Evolutionary conservation across 176 grass and related monocot genomes (phyloP), one percentile per base, ranked within the genome.

Genomic region (Stipa capillata): DNA sequence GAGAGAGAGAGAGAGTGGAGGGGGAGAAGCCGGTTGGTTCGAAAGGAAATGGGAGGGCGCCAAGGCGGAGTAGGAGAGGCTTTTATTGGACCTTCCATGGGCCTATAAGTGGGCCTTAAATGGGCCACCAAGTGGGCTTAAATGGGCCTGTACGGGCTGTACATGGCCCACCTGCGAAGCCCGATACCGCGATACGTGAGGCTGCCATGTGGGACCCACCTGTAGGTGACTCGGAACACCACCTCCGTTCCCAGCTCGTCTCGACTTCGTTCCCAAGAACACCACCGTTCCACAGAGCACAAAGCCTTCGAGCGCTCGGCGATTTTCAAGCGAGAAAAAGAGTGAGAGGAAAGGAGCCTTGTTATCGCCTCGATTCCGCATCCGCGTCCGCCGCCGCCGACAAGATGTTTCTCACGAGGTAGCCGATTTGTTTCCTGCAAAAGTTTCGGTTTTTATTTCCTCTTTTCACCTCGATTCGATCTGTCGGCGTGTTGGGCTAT

Each of bases 401-500:
- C 68, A 49, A 67, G 52, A 95, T 98, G 96, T 98, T 98, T 67
- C 92, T 98, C 87, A 98, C 96, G 10, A 94, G 96, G 96, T 98
- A 75, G 49, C 29, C 40, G 64, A 42, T 73, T 48, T 61, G 15
- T n/a, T 7, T 51, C 72, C 33, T 36, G 0, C 29, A 6, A 33
- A 48, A 48, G 31, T 17, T 35, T 41, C 45, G 6, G 23, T 57
- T 66, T 72, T 50, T 6, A 7, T 5, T 68, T 21, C 2, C n/a
- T 20, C 32, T 7, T 4, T 29, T 39, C 40, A 55, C 74, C 55
- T 69, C 12, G 62, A 64, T 73, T 70, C 5, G 15, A 65, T 88
- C 34, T 43, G 23, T 50, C 55, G 11, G 28, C 4, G 74, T 0
- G 9, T 8, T n/a, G 27, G 44, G 21, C 24, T 58, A 60, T 79